phyloP scores from a whole-genome alignment of 2,329 filamentous ascomycete species.

The Aspergillus caelatus region DNA sequence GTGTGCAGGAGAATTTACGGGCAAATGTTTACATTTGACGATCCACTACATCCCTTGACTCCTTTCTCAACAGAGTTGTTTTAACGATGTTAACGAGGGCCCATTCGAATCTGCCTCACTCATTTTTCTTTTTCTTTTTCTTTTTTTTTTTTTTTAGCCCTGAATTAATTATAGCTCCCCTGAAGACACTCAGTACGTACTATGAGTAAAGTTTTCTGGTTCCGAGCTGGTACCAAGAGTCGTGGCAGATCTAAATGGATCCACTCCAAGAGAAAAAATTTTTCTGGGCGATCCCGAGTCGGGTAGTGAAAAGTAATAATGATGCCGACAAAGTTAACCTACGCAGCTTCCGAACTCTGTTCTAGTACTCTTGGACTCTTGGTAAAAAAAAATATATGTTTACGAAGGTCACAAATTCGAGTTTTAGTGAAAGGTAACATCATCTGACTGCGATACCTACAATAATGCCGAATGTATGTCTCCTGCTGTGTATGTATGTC shows the following conservation, averaged over 20 bases:
- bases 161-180: neutral
- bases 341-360: neutral
- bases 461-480: neutral
- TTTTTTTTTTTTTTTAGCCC: neutral
- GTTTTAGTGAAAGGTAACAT: neutral
- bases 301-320: neutral
- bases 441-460: neutral
- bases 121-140: neutral
- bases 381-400: no score
- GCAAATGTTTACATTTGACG: neutral
- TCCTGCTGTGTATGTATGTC: neutral
- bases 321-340: neutral
- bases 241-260: conserved; percentile 1
- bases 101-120: neutral
- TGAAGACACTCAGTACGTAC: neutral
- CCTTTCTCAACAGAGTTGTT: conserved; percentile 6
- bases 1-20: neutral
- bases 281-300: conserved; percentile 11
- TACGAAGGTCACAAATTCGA: neutral
- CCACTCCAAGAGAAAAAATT: conserved; percentile 4
- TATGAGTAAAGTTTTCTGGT: conserved; percentile 4
- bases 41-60: conserved; percentile 3
- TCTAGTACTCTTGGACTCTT: no score
- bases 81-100: neutral
- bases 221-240: conserved; percentile 3